Base-by-base conservation (phyloP, 768 basidiomycete genomes). In the Boletus rufocinnamomeus region DNA sequence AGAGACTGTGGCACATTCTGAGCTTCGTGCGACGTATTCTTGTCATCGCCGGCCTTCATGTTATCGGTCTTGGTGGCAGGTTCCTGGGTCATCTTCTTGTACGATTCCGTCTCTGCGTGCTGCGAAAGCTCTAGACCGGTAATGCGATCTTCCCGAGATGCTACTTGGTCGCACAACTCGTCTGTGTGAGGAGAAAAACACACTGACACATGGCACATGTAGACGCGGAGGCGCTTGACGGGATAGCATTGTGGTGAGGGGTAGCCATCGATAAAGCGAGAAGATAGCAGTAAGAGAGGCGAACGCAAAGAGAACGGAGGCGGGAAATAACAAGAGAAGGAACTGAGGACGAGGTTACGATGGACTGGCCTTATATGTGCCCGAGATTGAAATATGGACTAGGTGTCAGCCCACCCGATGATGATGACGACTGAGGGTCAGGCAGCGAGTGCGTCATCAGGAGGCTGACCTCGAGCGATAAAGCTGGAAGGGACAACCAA, bases 61-160 rank as follows among this genome's bases (percentile, higher is more conserved):
- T 34, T 16, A 13, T 52, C 32, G 25, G 60, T 27, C 34, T 13
- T 61, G 17, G 43, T 49, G 38, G 48, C 35, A 45, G 69, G 66
- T 53, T 60, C 63, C 53, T 51, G 19, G 3, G 59, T 40, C 6
- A 6, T 62, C 53, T 37, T 35, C 56, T 37, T 40, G 40, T 50
- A 46, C n/a, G 43, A 27, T 4, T 45, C 52, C 6, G 28, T 35
- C 40, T 60, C 62, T 13, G 16, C 49, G n/a, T 25, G 53, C 21
- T 50, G 60, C 11, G 49, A 60, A 45, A 5, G 34, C 21, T 54
- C 49, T 17, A 66, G 38, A 23, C 1, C 11, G n/a, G 27, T 32
- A 1, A 64, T 57, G 8, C 53, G 53, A 49, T 50, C 52, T 6
- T 60, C 51, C 49, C 63, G 68, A 4, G 23, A 52, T n/a, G 52